Evolutionary conservation across 805 yeast species (phyloP).

Genomic region (Candida sphagnicola): DNA sequence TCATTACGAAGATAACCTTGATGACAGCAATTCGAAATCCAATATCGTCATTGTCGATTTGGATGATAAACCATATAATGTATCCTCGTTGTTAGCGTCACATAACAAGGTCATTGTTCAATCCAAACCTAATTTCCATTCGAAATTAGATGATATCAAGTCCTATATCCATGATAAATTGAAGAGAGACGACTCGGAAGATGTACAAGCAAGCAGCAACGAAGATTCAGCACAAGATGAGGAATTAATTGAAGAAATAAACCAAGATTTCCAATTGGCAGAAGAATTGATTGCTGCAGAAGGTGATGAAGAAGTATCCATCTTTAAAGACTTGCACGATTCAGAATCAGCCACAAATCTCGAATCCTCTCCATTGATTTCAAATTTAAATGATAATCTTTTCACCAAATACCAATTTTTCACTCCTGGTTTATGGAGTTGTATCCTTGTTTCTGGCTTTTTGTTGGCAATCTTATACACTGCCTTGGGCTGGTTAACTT

Average conservation of each 20-base stretch:
- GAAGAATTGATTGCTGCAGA: constrained; percentile 28
- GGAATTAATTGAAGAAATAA: constrained; percentile 23
- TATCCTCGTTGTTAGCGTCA: constrained; percentile 1
- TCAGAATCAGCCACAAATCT: constrained; percentile 4
- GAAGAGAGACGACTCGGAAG: constrained; percentile 3
- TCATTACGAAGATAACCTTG: constrained; percentile 4
- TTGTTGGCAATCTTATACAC: constrained; percentile 52
- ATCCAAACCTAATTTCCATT: constrained; percentile 26
- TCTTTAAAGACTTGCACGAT: constrained; percentile 12
- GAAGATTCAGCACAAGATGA: constrained; percentile 10
- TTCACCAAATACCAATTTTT: constrained; percentile 68
- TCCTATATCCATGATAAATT: neutral
- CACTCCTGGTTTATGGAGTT: constrained; percentile 79
- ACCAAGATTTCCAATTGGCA: constrained; percentile 29
- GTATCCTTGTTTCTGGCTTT: constrained; percentile 60
- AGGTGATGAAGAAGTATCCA: constrained; percentile 20
- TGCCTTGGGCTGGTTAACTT: constrained; percentile 69
- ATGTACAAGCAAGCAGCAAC: constrained; percentile 2
- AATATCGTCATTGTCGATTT: constrained; percentile 19
- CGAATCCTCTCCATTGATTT: constrained; percentile 9
- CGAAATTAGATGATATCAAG: constrained; percentile 14
- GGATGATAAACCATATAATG: constrained; percentile 13
- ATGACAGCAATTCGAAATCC: constrained; percentile 3
- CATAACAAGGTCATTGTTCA: constrained; percentile 19
- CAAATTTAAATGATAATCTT: constrained; percentile 30